Conservation (phyloP, 2,329 filamentous ascomycete species). For the Paecilomyces formosus region DNA sequence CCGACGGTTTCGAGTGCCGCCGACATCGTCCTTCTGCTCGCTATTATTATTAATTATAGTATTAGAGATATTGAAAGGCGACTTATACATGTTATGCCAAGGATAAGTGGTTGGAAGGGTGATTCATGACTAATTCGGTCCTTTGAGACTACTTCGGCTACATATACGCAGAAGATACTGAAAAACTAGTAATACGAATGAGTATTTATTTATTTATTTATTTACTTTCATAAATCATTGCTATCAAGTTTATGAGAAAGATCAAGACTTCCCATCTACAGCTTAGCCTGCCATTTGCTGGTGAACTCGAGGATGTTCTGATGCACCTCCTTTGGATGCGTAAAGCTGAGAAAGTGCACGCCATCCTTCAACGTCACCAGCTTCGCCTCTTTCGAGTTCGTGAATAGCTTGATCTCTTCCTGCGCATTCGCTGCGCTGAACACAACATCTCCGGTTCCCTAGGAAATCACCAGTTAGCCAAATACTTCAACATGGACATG, state of each 20-base stretch:
- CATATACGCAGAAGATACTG: too few relatives aligned
- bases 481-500: conserved; percentile 19
- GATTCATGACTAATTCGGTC: neutral
- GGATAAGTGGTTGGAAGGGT: neutral
- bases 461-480: conserved; percentile 18
- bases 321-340: conserved; percentile 35
- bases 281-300: conserved; percentile 1
- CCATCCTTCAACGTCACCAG: conserved; percentile 36
- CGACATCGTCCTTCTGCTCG: neutral
- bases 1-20: neutral
- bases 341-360: conserved; percentile 39
- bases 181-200: too few relatives aligned
- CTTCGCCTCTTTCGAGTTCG: conserved; percentile 30
- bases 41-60: too few relatives aligned
- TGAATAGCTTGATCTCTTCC: conserved; percentile 41
- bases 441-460: conserved; percentile 7
- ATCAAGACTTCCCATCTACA: neutral
- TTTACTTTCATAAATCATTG: too few relatives aligned
- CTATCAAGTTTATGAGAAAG: neutral
- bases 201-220: too few relatives aligned
- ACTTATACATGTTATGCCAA: too few relatives aligned
- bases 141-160: too few relatives aligned
- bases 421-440: conserved; percentile 12
- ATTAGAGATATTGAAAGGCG: too few relatives aligned
- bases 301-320: conserved; percentile 4